Evolutionary conservation across 352 stramenopile species (phyloP), one percentile per base, ranked within the genome.

Genomic region (Phytopythium boreale): DNA sequence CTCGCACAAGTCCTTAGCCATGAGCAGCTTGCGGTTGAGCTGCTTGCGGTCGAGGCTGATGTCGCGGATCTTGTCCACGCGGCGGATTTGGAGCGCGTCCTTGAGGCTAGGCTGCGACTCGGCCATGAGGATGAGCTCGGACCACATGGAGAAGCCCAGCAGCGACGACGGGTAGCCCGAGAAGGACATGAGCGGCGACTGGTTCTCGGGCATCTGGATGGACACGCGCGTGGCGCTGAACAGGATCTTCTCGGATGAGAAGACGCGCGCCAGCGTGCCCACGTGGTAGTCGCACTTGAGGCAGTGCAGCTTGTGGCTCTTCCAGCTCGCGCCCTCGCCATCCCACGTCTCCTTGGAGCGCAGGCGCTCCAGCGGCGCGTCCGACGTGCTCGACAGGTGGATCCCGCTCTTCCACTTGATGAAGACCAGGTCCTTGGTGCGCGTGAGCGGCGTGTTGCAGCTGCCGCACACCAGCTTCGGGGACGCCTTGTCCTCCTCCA

Each of bases 341-440:
- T 77, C 73, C 47, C 77, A 77, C 4, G 79, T 71, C 11, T 80
- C 61, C 29, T 80, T 61, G 1, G 79, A 71, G 39, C 78, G 69
- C 55, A 92, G 61, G 50, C 82, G 76, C 68, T 88, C 77, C 43
- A 92, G 67, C 8, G 82, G 60, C 56, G 81, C 76, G 63, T 90
- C 80, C 19, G 81, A 89, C 59, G 75, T 74, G 56, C 80, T 87
- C 14, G 84, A 90, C 46, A 90, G 66, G 56, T 92, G 84, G 68
- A 92, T 90, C 0, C 84, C 81, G 61, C 76, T 82, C 31, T 75
- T 74, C 83, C 83, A 90, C 61, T 89, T 89, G 69, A 92, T 88
- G 64, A 92, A 92, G 37, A 90, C 77, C 34, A 92, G 66, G 44
- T 92, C 80, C 46, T 75, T 78, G 20, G 84, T 92, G 50, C 72